Conservation (phyloP, 2,329 filamentous ascomycete species). For the Nigrograna mackinnonii region DNA sequence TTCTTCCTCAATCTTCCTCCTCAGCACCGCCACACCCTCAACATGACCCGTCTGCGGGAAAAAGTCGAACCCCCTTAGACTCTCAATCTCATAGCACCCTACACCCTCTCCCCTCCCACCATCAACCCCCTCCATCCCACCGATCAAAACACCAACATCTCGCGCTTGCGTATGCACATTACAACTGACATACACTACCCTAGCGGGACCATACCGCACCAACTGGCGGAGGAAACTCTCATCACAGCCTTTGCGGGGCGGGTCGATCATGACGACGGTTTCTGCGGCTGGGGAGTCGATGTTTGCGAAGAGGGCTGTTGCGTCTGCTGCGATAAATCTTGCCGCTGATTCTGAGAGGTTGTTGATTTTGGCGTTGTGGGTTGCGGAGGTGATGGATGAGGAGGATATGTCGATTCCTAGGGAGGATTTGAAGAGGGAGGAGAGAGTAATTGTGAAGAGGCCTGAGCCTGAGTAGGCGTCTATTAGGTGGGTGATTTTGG, state of each 20-base stretch:
- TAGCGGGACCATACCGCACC: conserved; percentile 72
- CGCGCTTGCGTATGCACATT: conserved; percentile 97
- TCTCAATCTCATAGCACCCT: conserved; percentile 79
- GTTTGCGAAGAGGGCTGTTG: conserved; percentile 76
- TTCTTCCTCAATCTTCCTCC: too few species aligned
- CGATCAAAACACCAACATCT: conserved; percentile 85
- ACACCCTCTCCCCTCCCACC: conserved; percentile 40
- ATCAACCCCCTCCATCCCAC: conserved; percentile 59
- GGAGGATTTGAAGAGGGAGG: conserved; percentile 75
- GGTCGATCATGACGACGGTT: conserved; percentile 93
- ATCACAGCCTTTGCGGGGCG: conserved; percentile 95
- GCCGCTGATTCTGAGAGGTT: conserved; percentile 69
- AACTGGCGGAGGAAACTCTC: conserved; percentile 81
- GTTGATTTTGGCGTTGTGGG: conserved; percentile 78
- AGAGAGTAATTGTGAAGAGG: conserved; percentile 94
- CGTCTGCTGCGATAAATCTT: conserved; percentile 87
- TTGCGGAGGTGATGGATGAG: conserved; percentile 77
- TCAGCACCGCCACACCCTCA: conserved; percentile 65
- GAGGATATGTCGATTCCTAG: conserved; percentile 89
- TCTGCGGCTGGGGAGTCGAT: conserved; percentile 76
- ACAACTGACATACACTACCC: conserved; percentile 93
- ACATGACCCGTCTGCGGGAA: conserved; percentile 85
- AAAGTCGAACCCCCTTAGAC: conserved; percentile 90
- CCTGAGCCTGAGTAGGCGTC: conserved; percentile 98
- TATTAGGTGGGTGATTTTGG: conserved; percentile 77